Percentiles rank a stretch among this genome's conserved stretches.
These are phyloP conservation scores for Zasmidium citrigriseum DNA, from an alignment of 2,329 filamentous ascomycete species.

Conservation along the genomic window DNA sequence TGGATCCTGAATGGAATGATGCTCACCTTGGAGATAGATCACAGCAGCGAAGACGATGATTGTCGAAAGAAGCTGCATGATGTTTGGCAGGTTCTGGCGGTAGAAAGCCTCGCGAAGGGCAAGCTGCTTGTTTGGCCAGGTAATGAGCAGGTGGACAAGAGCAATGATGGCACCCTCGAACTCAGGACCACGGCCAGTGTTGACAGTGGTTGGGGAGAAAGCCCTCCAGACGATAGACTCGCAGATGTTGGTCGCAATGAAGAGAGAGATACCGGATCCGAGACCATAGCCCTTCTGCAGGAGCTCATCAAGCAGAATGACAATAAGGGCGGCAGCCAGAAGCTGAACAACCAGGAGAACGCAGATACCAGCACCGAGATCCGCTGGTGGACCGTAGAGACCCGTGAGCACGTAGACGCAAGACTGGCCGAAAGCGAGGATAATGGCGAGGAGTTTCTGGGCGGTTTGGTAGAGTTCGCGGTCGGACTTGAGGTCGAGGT, in stretches of 20 bases:
- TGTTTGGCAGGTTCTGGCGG: slow-evolving; percentile 97
- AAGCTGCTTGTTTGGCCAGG: slow-evolving; percentile 99
- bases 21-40: slow-evolving; percentile 71
- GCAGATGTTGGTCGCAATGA: slow-evolving; percentile 99
- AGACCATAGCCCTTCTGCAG: slow-evolving; percentile 99
- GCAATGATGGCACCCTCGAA: slow-evolving; percentile 98
- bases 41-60: slow-evolving; percentile 92
- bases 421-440: slow-evolving; percentile 94
- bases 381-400: slow-evolving; percentile 94
- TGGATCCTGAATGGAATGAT: not conserved
- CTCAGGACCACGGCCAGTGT: slow-evolving; percentile 97
- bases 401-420: slow-evolving; percentile 98
- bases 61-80: slow-evolving; percentile 94
- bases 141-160: slow-evolving; percentile 95
- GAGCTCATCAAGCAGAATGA: slow-evolving; percentile 98
- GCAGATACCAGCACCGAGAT: slow-evolving; percentile 96
- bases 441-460: slow-evolving; percentile 95
- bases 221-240: slow-evolving; percentile 99
- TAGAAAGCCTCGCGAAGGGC: slow-evolving; percentile 99
- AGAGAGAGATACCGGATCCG: slow-evolving; percentile 96
- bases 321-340: slow-evolving; percentile 94
- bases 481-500: slow-evolving; percentile 99
- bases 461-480: slow-evolving; percentile 99
- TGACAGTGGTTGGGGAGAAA: slow-evolving; percentile 98
- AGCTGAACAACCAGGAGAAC: slow-evolving; percentile 98